Evolutionary conservation across 768 basidiomycete species (phyloP), one percentile per base, ranked within the genome.

Genomic region (Termitomyces sp.): DNA sequence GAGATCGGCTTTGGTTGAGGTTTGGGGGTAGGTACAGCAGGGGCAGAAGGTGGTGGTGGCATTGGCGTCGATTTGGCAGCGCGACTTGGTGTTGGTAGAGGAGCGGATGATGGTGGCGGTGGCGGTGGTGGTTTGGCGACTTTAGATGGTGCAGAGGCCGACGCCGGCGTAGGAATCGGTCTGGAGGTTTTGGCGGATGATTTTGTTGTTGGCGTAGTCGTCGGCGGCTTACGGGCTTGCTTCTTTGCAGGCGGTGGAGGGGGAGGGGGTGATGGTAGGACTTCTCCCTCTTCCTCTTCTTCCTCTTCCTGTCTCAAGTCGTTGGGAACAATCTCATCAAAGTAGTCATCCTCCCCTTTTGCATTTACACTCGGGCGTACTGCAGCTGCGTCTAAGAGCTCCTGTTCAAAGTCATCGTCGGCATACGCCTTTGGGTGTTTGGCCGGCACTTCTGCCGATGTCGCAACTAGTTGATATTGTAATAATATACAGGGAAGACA

Each of bases 301-400:
- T 77, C 75, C 54, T 75, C 73, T 48, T 76, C 76, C 47, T 72
- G 70, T 60, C 66, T 66, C 53, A 54, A 58, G 68, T 57, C 56
- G 58, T 61, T 46, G 72, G 70, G 53, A 42, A 78, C 59, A 47
- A 77, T 65, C 57, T 78, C 74, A 57, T 75, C 76, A 24, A 78
- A 70, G 20, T 80, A 78, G 26, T 80, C 52, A 8, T 53, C 76
- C 22, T 78, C 81, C 0, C 69, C 65, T 52, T 80, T 72, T 26
- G 69, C 70, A 30, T 66, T 69, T 10, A 58, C 69, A 51, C 70
- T 71, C 36, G 69, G 71, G 32, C 73, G 70, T 40, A 51, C 62
- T 43, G 59, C 66, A 52, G 61, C 66, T 12, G 62, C 57, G 5
- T 50, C 56, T 26, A 57, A 33, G 18, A 70, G 65, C n/a, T 67